Conservation (phyloP, 2,329 filamentous ascomycete species). For the Calonectria ilicicola region DNA sequence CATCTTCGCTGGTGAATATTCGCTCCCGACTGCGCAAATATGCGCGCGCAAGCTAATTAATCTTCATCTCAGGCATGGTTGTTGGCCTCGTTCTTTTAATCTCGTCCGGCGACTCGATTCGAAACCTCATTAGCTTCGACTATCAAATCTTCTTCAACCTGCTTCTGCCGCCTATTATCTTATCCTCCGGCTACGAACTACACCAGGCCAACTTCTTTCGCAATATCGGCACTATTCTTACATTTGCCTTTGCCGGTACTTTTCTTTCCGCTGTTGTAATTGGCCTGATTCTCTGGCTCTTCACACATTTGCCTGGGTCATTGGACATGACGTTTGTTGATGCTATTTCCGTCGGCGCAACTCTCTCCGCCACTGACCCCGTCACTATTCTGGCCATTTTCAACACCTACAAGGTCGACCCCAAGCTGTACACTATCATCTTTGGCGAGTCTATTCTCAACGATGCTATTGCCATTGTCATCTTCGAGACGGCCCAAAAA, state of each 20-base stretch:
- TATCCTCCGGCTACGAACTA: conserved; percentile 95
- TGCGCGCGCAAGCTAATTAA: conserved; percentile 15
- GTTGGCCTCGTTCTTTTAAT: conserved; percentile 90
- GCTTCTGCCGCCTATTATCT: conserved; percentile 96
- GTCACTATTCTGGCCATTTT: conserved; percentile 99
- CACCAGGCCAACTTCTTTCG: conserved; percentile 99
- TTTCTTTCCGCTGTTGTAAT: conserved; percentile 98
- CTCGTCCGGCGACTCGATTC: conserved; percentile 83
- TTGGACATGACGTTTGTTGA: conserved; percentile 92
- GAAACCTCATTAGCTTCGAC: conserved; percentile 94
- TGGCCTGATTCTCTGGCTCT: conserved; percentile 87
- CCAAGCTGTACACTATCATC: conserved; percentile 98
- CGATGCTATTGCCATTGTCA: conserved; percentile 97
- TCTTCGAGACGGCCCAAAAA: conserved; percentile 97
- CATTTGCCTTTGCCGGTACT: conserved; percentile 96
- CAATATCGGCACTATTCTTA: conserved; percentile 96
- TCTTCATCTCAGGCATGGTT: conserved; percentile 79
- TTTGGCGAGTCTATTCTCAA: conserved; percentile 99
- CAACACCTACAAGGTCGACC: conserved; percentile 99
- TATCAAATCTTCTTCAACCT: conserved; percentile 99
- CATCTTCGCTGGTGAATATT: conserved; percentile 84
- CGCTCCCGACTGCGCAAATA: conserved; percentile 24
- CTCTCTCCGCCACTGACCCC: conserved; percentile 94
- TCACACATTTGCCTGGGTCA: conserved; percentile 86
- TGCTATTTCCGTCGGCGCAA: conserved; percentile 95